A percentile compares a stretch with the other conserved stretches of the same genome.
Evolutionary conservation across 805 yeast genomes (phyloP).

Genomic region (Hanseniaspora meyeri): DNA sequence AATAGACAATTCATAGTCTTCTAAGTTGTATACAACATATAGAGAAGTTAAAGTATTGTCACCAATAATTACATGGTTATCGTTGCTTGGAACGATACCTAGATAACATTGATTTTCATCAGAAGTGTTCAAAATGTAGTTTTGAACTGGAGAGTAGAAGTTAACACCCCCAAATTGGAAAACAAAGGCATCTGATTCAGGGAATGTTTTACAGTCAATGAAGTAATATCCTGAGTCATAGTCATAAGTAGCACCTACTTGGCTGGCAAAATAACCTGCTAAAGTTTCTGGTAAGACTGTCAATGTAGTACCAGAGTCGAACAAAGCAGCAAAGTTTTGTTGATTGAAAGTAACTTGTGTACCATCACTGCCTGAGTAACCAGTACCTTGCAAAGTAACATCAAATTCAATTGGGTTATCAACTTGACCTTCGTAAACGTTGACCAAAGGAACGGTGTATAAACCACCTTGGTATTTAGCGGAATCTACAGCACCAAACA

Average conservation of each 20-base stretch:
- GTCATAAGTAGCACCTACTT: slow-evolving; percentile 36
- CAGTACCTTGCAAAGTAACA: slow-evolving; percentile 24
- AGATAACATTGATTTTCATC: slow-evolving; percentile 32
- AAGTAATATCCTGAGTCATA: slow-evolving; percentile 34
- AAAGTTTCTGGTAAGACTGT: slow-evolving; percentile 1
- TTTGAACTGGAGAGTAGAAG: slow-evolving; percentile 38
- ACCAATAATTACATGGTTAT: slow-evolving; percentile 35
- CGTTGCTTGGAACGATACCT: slow-evolving; percentile 30
- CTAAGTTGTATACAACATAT: slow-evolving; percentile 54
- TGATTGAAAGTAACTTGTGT: slow-evolving; percentile 18
- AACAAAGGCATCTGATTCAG: slow-evolving; percentile 26
- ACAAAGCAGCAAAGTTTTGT: slow-evolving; percentile 29
- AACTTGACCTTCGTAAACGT: slow-evolving; percentile 21
- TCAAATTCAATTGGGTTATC: slow-evolving; percentile 19
- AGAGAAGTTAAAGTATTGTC: slow-evolving; percentile 47
- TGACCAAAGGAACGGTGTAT: slow-evolving; percentile 40
- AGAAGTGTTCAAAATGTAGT: slow-evolving; percentile 21
- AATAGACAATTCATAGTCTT: slow-evolving; percentile 42
- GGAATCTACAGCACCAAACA: slow-evolving; percentile 65
- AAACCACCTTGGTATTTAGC: slow-evolving; percentile 46
- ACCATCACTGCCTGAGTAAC: slow-evolving; percentile 9
- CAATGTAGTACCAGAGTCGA: slow-evolving; percentile 47
- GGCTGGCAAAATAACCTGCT: neutral
- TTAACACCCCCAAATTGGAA: slow-evolving; percentile 50
- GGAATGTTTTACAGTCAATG: slow-evolving; percentile 31